Base-by-base conservation (phyloP, 2,329 filamentous ascomycete species). In the Lecanicillium sp. region DNA sequence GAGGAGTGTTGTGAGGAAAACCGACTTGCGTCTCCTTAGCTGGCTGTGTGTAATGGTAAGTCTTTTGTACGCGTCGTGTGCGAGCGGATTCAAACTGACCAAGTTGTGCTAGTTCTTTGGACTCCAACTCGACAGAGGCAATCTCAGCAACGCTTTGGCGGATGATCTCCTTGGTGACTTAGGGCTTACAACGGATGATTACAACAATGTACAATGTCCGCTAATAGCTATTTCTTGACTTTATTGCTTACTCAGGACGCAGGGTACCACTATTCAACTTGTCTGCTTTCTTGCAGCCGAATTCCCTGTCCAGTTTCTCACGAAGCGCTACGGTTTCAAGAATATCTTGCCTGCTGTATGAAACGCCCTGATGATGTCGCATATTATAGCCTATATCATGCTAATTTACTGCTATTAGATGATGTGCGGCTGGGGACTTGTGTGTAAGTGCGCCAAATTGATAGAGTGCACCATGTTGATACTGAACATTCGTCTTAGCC, bases 51-150 rank as follows among this genome's bases (percentile, higher is more conserved):
- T 67, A 17, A 69, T 69, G 66, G 54, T 56, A 42, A 32, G 52
- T 37, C 31, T 14, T 17, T 10, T 18, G 17, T 33, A 12, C 4
- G 7, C 7, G 10, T 37, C 6, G 66, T 70, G 39, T 49, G 54
- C 49, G 22, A 6, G 22, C 7, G 22, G 6, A 25, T 25, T 7
- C 7, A 25, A 25, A 25, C 11, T 25, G 22, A 25, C 33, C 33
- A 20, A 30, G 30, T 25, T 11, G 38, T 10, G 29, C 5, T 30
- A 56, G 59, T 81, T 82, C 57, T 79, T 81, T 41, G 74, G 74
- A 0, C 62, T 82, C 4, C 76, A 82, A 50, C 60, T 82, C 7
- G 78, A 81, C 52, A 65, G 79, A 34, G 76, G 77, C 37, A 83
- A 83, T 49, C 60, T 83, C 50, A 66, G 65, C 39, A 79, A 79